Base-by-base conservation (phyloP, 495 filamentous ascomycete genomes). In the Podospora pseudopauciseta region DNA sequence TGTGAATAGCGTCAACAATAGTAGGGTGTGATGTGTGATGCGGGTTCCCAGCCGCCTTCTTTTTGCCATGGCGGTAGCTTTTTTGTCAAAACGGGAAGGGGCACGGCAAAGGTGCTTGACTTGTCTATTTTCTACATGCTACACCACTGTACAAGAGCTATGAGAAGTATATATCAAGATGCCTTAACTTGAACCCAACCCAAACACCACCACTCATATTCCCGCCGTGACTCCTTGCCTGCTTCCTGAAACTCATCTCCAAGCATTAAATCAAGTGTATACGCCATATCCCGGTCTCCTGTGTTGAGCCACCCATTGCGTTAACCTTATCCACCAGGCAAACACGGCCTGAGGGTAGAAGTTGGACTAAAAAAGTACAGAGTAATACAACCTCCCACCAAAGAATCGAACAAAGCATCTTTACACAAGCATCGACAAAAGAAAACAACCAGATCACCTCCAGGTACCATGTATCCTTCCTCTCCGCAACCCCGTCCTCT, bases 391-490 rank as follows among this genome's bases (percentile, higher is more conserved):
- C 39, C 13, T 49, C 39, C 39, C 30, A 7, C 7, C 39, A 13
- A 49, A 49, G 39, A 49, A 49, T 16, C 2, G 39, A 49, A 49
- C 39, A 49, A 16, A 49, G 1, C 39, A 49, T 16, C 39, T 49
- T 16, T 49, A 16, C 39, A 49, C 7, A 49, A 6, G 39, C 9
- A 49, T 11, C 2, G 64, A 65, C 63, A 28, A 49, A 65, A 60
- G 20, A 9, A 9, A 60, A 16, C 66, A 67, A 20, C 67, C 16
- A 16, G 16, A 58, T 85, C 79, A 84, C 79, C 83, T 72, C 85
- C 82, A 82, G 61, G 82, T 82, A 70, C 80, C 74, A 76, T 86
- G 78, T 68, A 85, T 73, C 75, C 80, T 79, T 73, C 77, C 78
- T 72, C 83, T 76, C 66, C 81, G 11, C 3, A 9, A 72, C 71